Percentiles rank a stretch among this genome's conserved stretches.
phyloP scores from a whole-genome alignment of 2,329 filamentous ascomycete genomes.

The Aspergillus eucalypticola region DNA sequence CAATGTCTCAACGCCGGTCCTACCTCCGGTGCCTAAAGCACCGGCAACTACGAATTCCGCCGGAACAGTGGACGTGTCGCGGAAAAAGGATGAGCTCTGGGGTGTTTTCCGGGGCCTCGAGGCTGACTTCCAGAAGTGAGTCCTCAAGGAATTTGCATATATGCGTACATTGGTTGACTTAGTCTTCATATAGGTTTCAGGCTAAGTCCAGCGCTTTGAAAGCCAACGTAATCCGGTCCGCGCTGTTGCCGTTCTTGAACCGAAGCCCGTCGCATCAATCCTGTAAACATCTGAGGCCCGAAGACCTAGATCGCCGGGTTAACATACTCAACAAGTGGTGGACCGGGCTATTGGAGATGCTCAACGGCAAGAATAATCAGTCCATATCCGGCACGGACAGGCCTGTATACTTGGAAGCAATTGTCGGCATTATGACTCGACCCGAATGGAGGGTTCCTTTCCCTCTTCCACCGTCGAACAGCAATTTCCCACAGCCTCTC shows the following conservation, averaged over 20 bases:
- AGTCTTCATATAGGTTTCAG: slow-evolving; percentile 58
- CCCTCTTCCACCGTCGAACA: slow-evolving; percentile 57
- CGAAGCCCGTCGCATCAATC: slow-evolving; percentile 69
- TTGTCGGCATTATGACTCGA: slow-evolving; percentile 80
- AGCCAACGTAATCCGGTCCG: slow-evolving; percentile 70
- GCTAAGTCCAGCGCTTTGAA: slow-evolving; percentile 72
- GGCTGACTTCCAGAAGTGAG: slow-evolving; percentile 66
- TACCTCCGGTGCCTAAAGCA: slow-evolving; percentile 50
- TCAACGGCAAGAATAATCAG: slow-evolving; percentile 73
- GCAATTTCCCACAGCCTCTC: slow-evolving; percentile 30
- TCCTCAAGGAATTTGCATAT: slow-evolving; percentile 3
- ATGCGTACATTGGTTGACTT: slow-evolving; percentile 7
- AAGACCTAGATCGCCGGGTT: slow-evolving; percentile 78
- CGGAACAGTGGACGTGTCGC: slow-evolving; percentile 40
- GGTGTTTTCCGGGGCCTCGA: slow-evolving; percentile 67
- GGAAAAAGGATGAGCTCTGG: slow-evolving; percentile 70
- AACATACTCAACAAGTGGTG: slow-evolving; percentile 90
- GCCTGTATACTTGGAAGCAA: slow-evolving; percentile 74
- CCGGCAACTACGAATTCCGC: slow-evolving; percentile 42
- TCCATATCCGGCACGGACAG: slow-evolving; percentile 82
- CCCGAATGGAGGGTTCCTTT: slow-evolving; percentile 80
- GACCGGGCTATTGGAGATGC: slow-evolving; percentile 76
- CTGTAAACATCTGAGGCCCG: slow-evolving; percentile 65
- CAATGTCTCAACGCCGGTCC: slow-evolving; percentile 48
- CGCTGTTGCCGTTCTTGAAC: slow-evolving; percentile 74